Base-by-base conservation (phyloP, 768 basidiomycete genomes). In the Tricholoma matsutake region DNA sequence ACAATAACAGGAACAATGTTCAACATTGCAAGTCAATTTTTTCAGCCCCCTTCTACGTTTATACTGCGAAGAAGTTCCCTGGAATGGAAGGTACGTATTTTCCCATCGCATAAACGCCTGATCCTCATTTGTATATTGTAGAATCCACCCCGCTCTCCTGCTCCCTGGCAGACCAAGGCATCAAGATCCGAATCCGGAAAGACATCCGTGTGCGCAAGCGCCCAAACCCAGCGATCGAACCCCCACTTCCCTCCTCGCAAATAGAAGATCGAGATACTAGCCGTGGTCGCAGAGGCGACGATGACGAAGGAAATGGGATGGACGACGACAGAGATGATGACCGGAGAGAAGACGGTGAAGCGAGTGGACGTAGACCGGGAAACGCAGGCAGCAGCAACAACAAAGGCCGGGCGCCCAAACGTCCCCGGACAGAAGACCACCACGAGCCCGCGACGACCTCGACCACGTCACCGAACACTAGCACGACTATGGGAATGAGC, bases 61-160 rank as follows among this genome's bases (percentile, higher is more conserved):
- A 94, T 72, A 94, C 94, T 0, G 92, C 94, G 14, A 97, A 97
- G 82, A 94, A 95, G 75, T 97, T 96, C 71, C 94, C 95, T 0
- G 94, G 95, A 25, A 96, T 96, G 92, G 92, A 94, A 81, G 89
- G 94, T 92, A 64, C 25, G 86, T 75, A 31, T 0, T 14, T n/a
- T 54, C 4, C 39, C 29, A 25, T 47, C 11, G 10, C n/a, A n/a
- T n/a, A n/a, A n/a, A n/a, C n/a, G n/a, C n/a, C n/a, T n/a, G n/a
- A n/a, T n/a, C n/a, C n/a, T n/a, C n/a, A n/a, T n/a, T n/a, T n/a
- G n/a, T n/a, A n/a, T n/a, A 34, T 56, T 41, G 41, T 71, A 94
- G 94, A 94, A 75, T 94, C 92, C 4, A 95, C 94, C 0, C 86
- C 88, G 3, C 81, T 96, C 0, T 96, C 94, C 1, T 92, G 88